Percentiles rank a stretch among this genome's conserved stretches.
phyloP scores from a whole-genome alignment of 192 early-diverging fungal genomes.

The Coemansia asiatica region DNA sequence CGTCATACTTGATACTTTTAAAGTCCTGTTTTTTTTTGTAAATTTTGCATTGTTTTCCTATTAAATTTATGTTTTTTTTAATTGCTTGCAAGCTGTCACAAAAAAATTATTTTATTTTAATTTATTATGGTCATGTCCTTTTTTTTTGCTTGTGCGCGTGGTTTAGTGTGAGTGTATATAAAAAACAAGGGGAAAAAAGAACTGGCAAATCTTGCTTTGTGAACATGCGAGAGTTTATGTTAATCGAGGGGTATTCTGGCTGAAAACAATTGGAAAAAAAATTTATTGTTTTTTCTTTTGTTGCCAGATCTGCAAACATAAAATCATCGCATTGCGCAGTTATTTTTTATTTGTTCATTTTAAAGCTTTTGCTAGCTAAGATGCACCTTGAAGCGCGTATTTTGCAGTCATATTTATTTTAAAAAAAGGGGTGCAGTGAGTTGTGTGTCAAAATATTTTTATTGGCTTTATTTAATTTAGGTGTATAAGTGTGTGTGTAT shows the following conservation, averaged over 20 bases:
- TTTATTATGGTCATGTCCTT: too few relatives aligned
- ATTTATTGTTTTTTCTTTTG: not conserved
- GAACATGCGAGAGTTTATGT: not conserved
- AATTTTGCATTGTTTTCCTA: not conserved
- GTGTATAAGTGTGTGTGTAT: too few relatives aligned
- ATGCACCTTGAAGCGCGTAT: not conserved
- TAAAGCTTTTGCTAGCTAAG: too few relatives aligned
- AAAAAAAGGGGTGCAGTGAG: too few relatives aligned
- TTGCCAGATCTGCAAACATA: not conserved
- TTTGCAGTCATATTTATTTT: not conserved
- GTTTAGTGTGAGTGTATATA: too few relatives aligned
- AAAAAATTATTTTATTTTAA: not conserved
- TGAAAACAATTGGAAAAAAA: not conserved
- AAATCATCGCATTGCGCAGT: not conserved
- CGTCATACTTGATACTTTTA: too few relatives aligned
- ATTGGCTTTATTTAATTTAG: not conserved
- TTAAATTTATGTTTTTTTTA: too few relatives aligned
- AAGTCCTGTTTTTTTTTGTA: too few relatives aligned
- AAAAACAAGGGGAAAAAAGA: not conserved
- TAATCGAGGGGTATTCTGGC: not conserved
- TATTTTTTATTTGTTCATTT: too few relatives aligned
- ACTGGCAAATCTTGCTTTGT: not conserved
- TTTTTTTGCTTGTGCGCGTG: too few relatives aligned
- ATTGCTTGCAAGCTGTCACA: too few relatives aligned
- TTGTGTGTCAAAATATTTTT: not conserved